phyloP scores from a whole-genome alignment of 106 monocot species.

The Acorus gramineus region DNA sequence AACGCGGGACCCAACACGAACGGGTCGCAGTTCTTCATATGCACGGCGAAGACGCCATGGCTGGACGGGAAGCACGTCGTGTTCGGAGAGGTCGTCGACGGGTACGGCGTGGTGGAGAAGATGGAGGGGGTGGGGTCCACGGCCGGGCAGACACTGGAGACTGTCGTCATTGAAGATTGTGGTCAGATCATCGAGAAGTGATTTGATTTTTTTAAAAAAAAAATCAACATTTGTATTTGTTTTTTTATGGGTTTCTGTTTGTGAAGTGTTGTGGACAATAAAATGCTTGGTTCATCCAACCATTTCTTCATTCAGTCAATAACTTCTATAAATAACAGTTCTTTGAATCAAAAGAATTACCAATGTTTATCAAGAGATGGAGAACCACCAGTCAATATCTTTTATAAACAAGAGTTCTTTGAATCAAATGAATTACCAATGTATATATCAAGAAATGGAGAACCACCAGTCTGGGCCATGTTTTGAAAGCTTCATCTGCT shows the following conservation, averaged over 20 bases:
- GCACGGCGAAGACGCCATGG: conserved; percentile 55
- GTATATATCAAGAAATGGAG: not conserved
- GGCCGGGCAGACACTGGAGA: conserved; percentile 27
- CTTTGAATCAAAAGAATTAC: not conserved
- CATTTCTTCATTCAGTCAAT: too few relatives aligned
- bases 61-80: conserved; percentile 81
- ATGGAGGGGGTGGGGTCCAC: conserved; percentile 61
- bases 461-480: not conserved
- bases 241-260: not conserved
- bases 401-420: not conserved
- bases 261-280: not conserved
- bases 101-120: conserved; percentile 52
- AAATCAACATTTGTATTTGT: not conserved
- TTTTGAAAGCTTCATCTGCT: conserved; percentile 21
- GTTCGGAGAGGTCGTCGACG: conserved; percentile 68
- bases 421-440: not conserved
- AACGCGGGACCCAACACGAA: conserved; percentile 65
- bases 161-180: conserved; percentile 61
- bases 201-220: not conserved
- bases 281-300: not conserved
- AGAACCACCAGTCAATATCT: not conserved
- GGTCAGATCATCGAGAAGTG: conserved; percentile 39
- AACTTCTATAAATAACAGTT: not conserved
- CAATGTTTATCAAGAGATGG: not conserved
- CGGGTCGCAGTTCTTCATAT: conserved; percentile 85